These are phyloP conservation scores for Gracilaria caudata DNA, from an alignment of 23 red algal species.

Conservation along the genomic window DNA sequence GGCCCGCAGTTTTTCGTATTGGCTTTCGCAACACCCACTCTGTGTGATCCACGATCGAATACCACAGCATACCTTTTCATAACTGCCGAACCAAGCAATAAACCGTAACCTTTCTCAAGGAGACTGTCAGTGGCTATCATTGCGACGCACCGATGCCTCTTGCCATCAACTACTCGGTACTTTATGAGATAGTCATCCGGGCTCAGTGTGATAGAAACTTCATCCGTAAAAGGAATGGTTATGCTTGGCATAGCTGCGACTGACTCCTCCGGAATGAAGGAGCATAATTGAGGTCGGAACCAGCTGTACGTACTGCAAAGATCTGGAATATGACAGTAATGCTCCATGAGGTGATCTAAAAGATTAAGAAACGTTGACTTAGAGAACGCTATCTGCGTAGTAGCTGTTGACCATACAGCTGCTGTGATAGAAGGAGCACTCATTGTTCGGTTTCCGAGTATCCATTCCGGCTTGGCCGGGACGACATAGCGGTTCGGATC, in stretches of 20 bases:
- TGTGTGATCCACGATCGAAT: conserved; percentile 37
- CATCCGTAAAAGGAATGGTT: conserved; percentile 35
- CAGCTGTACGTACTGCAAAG: conserved; percentile 44
- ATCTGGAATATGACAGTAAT: conserved; percentile 59
- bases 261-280: conserved; percentile 33
- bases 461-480: conserved; percentile 36
- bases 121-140: conserved; percentile 64
- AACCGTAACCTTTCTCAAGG: conserved; percentile 26
- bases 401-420: conserved; percentile 63
- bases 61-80: conserved; percentile 53
- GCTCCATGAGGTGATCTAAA: conserved; percentile 39
- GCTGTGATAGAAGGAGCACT: conserved; percentile 32
- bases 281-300: conserved; percentile 70
- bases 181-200: conserved; percentile 66
- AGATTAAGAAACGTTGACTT: conserved; percentile 55
- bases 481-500: conserved; percentile 29
- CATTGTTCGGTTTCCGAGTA: conserved; percentile 32
- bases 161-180: conserved; percentile 33
- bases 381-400: conserved; percentile 35
- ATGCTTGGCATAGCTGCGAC: conserved; percentile 53
- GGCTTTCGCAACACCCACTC: conserved; percentile 57
- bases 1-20: conserved; percentile 33
- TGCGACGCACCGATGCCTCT: conserved; percentile 51
- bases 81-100: conserved; percentile 56
- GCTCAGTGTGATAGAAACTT: conserved; percentile 36